Base-by-base conservation (phyloP, 192 early-diverging fungal genomes). In the Coemansia sp. region DNA sequence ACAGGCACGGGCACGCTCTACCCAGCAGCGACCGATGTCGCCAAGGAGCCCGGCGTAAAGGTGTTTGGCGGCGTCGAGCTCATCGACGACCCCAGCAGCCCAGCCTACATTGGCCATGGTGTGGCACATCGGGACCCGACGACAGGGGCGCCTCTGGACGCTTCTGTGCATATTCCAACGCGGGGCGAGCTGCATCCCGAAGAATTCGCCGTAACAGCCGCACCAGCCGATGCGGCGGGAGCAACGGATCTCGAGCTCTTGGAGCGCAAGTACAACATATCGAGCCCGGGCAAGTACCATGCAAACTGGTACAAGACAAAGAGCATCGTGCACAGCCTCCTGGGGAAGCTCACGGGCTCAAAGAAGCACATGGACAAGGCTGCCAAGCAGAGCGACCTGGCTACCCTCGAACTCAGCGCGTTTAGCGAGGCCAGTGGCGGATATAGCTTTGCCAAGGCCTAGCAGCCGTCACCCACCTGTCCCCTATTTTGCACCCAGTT, bases 11-110 rank as follows among this genome's bases (percentile, higher is more conserved):
- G 69, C 16, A 73, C 69, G 35, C 54, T 41, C 25, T 49, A 58
- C 29, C 69, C 69, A 19, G 69, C 69, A 16, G 69, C 69, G n/a
- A 73, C 60, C 4, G 69, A 73, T 50, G 54, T 62, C n/a, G 69
- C 69, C 38, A 73, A 73, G 46, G 69, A 73, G 38, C 28, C 49
- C 3, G 63, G 70, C 35, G 51, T 41, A 7, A 57, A 43, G 3
- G 40, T 38, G 9, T 62, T 58, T 54, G 70, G 70, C 27, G 70
- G 63, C 16, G 38, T 38, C 6, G 63, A 66, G 49, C 54, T 73
- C 22, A 47, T 66, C 17, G 48, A 56, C 38, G 55, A 66, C 42
- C 58, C 70, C 8, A 46, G 22, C 33, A 66, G 34, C 41, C 63
- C 63, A 1, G 34, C 40, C 5, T 73, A 73, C 21, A 59, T 73